Evolutionary conservation across 2,329 filamentous ascomycete species (phyloP), one percentile per base, ranked within the genome.

Genomic region (Pseudocercospora macadamiae): DNA sequence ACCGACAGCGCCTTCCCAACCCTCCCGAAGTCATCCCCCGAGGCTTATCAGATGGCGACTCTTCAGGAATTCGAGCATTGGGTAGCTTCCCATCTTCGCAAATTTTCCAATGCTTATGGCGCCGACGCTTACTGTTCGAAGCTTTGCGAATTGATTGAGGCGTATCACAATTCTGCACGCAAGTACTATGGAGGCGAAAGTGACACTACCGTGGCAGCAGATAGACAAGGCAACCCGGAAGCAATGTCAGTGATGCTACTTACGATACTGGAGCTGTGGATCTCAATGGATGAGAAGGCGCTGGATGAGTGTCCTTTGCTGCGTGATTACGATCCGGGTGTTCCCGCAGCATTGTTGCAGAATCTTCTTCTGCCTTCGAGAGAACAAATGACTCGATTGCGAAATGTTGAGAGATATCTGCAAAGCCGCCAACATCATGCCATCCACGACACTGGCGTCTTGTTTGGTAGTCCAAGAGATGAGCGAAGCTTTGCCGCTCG

Each of bases 201-300:
- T 18, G 19, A 8, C 10, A 8, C n/a, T 42, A 34, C 12, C 2
- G 18, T 54, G 34, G 45, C 51, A 2, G 37, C 30, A 18, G 3
- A 8, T n/a, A 52, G 39, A 18, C 45, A 55, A 55, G 32, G 42
- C 8, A 55, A 55, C 16, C 37, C 57, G 1, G 57, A 60, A 37
- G 54, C 42, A 28, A 36, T 51, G 10, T 60, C 57, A 16, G 57
- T 71, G 0, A 77, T 82, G 44, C 70, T 89, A 0, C 74, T 89
- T 1, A 77, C 73, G 6, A 28, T 84, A 0, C 79, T 89, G 66
- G 80, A 84, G 48, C 62, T 86, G 0, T 90, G 86, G 86, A 69
- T 82, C 2, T 64, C 68, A 1, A 78, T 89, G 68, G 87, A 90
- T 61, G 66, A 73, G 14, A 70, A 67, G 16, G 80, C 81, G 0